Evolutionary conservation across 768 basidiomycete species (phyloP).

Genomic region (Leccinum rimulosum): DNA sequence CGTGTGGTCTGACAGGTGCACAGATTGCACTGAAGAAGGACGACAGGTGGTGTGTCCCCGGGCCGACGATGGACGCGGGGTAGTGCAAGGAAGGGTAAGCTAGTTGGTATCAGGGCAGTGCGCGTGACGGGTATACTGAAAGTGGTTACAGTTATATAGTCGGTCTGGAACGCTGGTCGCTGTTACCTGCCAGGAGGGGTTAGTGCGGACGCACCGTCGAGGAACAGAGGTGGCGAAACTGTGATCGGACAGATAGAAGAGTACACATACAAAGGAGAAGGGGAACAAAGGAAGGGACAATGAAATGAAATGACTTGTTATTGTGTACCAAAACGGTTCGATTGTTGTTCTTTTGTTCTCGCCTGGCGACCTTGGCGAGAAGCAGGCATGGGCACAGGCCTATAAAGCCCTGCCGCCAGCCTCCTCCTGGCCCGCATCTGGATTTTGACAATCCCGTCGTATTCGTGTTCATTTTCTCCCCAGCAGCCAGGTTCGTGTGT

Average conservation of each 20-base stretch:
- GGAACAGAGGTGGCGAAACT: conserved; percentile 35
- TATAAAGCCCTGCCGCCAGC: conserved; percentile 25
- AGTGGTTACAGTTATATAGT: conserved; percentile 58
- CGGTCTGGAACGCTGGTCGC: conserved; percentile 64
- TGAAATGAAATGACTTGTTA: conserved; percentile 20
- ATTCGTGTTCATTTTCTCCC: conserved; percentile 10
- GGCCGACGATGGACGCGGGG: conserved; percentile 62
- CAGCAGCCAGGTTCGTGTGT: conserved; percentile 30
- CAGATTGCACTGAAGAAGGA: neutral
- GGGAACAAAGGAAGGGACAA: conserved; percentile 23
- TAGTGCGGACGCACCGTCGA: conserved; percentile 58
- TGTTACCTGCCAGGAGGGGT: conserved; percentile 80
- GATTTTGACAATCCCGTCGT: conserved; percentile 37
- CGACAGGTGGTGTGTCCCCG: conserved; percentile 61
- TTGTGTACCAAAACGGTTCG: conserved; percentile 32
- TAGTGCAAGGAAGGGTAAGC: conserved; percentile 69
- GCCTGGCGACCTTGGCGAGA: conserved; percentile 27
- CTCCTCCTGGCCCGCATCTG: conserved; percentile 17
- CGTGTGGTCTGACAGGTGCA: neutral
- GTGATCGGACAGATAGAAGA: conserved; percentile 13
- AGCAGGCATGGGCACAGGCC: conserved; percentile 10
- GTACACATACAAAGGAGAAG: conserved; percentile 15
- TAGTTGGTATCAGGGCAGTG: neutral
- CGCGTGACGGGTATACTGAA: conserved; percentile 7
- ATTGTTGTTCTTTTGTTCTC: conserved; percentile 32